phyloP scores from a whole-genome alignment of 805 yeast species.

The Spathaspora girioi region DNA sequence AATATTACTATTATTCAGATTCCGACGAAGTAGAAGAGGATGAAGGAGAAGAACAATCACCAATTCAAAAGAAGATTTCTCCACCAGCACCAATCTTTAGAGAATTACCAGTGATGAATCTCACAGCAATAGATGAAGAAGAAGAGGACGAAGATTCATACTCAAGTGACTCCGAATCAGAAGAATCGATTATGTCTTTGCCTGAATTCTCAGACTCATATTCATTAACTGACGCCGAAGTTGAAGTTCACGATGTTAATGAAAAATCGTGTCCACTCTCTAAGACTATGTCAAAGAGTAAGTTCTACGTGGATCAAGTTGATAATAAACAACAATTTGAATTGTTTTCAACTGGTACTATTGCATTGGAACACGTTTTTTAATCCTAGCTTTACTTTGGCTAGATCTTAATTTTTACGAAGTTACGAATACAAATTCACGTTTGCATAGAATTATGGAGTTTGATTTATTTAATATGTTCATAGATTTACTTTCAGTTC shows the following conservation, averaged over 20 bases:
- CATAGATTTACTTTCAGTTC: neutral
- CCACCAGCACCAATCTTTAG: constrained; percentile 8
- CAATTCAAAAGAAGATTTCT: neutral
- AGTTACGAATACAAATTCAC: neutral
- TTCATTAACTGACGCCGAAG: constrained; percentile 6
- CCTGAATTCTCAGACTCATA: constrained; percentile 8
- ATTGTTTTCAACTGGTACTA: neutral
- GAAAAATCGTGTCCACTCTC: neutral
- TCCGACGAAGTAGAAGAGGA: constrained; percentile 11
- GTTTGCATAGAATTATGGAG: neutral
- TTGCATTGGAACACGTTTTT: constrained; percentile 3
- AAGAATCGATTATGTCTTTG: constrained; percentile 2
- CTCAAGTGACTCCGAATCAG: constrained; percentile 3
- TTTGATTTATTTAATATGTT: neutral
- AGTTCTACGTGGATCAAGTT: neutral
- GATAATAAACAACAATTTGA: neutral
- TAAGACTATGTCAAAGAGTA: neutral
- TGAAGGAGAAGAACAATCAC: constrained; percentile 6
- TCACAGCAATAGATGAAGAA: constrained; percentile 11
- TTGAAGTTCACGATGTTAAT: constrained; percentile 2
- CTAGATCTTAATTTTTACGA: neutral
- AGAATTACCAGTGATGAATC: constrained; percentile 17
- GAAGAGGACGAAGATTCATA: constrained; percentile 9
- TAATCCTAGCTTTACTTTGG: neutral
- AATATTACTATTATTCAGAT: constrained; percentile 14